Conservation (phyloP, 2,329 filamentous ascomycete species). For the Lasiodiplodia sp. region DNA sequence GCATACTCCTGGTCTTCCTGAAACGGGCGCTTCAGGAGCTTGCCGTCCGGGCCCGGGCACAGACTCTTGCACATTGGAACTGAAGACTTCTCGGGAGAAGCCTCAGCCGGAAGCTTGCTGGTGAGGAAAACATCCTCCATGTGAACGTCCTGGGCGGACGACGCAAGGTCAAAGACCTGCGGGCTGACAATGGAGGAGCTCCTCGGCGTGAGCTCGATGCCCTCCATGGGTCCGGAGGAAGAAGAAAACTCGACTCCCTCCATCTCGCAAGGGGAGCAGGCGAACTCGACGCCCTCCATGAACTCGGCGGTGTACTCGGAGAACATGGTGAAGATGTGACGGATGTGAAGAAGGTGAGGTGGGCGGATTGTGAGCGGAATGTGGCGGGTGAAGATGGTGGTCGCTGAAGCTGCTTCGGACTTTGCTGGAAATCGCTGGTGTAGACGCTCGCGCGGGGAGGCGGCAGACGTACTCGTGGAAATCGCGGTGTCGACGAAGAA, state of each 20-base stretch:
- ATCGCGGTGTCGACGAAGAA: neutral
- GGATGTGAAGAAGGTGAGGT: neutral
- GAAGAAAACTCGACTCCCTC: neutral
- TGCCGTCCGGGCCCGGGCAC: no score
- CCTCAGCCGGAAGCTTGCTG: no score
- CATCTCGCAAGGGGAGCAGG: no score
- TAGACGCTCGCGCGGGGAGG: neutral
- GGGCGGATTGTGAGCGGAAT: neutral
- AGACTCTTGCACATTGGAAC: no score
- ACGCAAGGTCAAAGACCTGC: no score
- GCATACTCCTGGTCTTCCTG: no score
- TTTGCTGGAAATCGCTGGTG: neutral
- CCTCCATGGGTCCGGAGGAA: neutral
- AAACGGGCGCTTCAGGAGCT: no score
- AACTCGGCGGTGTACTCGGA: neutral
- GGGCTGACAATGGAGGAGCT: no score
- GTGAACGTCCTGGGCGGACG: no score
- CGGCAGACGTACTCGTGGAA: neutral
- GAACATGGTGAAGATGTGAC: neutral
- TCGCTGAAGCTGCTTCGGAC: neutral
- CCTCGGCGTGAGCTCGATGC: no score
- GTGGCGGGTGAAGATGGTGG: neutral
- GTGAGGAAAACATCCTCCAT: no score
- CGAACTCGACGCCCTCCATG: neutral
- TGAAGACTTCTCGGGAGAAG: no score